Evolutionary conservation across 768 basidiomycete species (phyloP), one percentile per base, ranked within the genome.

Genomic region (Suillus luteus): DNA sequence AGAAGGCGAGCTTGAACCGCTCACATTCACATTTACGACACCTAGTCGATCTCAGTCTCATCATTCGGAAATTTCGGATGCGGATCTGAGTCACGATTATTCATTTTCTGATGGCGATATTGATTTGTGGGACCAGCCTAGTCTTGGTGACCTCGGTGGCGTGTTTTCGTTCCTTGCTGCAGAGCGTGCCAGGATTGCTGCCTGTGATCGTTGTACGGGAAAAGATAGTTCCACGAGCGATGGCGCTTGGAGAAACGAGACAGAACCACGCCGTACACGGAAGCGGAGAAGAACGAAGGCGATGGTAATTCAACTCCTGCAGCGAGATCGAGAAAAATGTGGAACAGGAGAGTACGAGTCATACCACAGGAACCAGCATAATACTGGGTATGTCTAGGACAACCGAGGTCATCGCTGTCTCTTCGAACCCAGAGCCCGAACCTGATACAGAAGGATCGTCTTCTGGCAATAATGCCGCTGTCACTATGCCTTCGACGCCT

Each of bases 121-220:
- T 2, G 79, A 80, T 24, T 59, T 71, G 17, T 40, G 57, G 1
- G 79, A 78, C 33, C 80, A 84, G 54, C 91, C 92, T 0, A 91
- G 89, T 3, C 75, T 93, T 15, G 92, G 92, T 0, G 83, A 85
- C 60, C 81, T 93, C 17, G 90, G 90, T 63, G 86, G 86, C 64
- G 90, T 89, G 0, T 80, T 93, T 15, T 84, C 83, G n/a, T 93
- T 92, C 65, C 81, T 92, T 58, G 89, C 87, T 49, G 85, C 85
- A 11, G 91, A 93, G 72, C 81, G 89, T 61, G 85, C 84, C 41
- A 80, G 82, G 65, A 80, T 85, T 66, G 82, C 79, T 51, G 87
- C 86, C 8, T 71, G 77, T 49, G 57, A 58, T 12, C 57, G 57
- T 41, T 72, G 60, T 72, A 61, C 74, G 70, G 65, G 65, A 68